Evolutionary conservation across 768 basidiomycete genomes (phyloP).

Genomic region (Piloderma croceum): DNA sequence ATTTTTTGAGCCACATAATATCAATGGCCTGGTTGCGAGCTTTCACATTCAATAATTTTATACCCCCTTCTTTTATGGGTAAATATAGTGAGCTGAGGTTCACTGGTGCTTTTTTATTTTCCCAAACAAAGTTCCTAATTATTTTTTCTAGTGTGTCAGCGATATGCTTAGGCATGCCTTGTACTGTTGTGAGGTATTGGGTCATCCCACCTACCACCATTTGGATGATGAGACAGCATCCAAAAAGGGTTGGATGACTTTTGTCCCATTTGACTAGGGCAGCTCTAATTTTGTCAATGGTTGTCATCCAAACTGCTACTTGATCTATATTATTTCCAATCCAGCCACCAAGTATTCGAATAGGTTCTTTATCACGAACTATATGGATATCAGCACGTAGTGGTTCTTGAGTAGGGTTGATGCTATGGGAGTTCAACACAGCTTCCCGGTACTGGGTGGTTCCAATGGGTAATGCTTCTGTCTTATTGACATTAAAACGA

Average conservation of each 20-base stretch:
- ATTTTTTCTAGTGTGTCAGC: slow-evolving; percentile 2
- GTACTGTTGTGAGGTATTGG: slow-evolving; percentile 15
- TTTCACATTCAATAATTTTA: slow-evolving; percentile 1
- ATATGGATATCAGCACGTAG: too few relatives aligned
- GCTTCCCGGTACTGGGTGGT: too few relatives aligned
- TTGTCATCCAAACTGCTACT: too few relatives aligned
- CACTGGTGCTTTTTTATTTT: neutral
- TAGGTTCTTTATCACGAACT: too few relatives aligned
- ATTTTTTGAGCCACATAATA: slow-evolving; percentile 7
- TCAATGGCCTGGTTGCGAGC: slow-evolving; percentile 13
- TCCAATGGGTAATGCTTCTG: slow-evolving; percentile 9
- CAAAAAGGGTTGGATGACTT: slow-evolving; percentile 12
- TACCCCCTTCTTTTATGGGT: slow-evolving; percentile 7
- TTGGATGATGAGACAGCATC: slow-evolving; percentile 4
- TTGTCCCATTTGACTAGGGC: too few relatives aligned
- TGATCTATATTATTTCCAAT: too few relatives aligned
- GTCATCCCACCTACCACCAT: slow-evolving; percentile 15
- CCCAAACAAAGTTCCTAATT: slow-evolving; percentile 10
- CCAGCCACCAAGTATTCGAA: too few relatives aligned
- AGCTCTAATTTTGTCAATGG: too few relatives aligned
- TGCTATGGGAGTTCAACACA: too few relatives aligned
- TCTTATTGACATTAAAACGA: slow-evolving; percentile 14
- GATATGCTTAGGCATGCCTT: slow-evolving; percentile 17
- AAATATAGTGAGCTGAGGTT: slow-evolving; percentile 4
- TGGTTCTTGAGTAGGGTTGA: too few relatives aligned